Conservation (phyloP, 352 stramenopile species). For the Globisporangium cystogenes region DNA sequence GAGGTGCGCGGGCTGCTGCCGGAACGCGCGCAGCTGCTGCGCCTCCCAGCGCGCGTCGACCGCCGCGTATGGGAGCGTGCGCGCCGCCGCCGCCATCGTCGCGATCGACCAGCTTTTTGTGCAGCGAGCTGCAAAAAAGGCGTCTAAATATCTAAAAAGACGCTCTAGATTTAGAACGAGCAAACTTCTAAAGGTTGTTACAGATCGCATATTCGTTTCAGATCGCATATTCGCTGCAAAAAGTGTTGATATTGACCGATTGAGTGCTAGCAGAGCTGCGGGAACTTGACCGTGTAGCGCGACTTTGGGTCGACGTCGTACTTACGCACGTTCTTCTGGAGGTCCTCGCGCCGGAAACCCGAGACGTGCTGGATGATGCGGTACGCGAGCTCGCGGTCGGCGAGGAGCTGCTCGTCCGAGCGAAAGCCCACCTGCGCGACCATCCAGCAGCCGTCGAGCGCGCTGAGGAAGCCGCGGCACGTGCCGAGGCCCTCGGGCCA, state of each 20-base stretch:
- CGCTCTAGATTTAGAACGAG: no score
- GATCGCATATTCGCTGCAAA: no score
- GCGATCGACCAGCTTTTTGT: no score
- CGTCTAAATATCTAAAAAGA: no score
- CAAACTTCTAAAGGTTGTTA: no score
- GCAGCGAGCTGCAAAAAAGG: no score
- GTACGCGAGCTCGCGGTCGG: conserved; percentile 73
- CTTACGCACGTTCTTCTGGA: conserved; percentile 82
- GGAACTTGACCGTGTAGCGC: conserved; percentile 76
- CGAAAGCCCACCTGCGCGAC: conserved; percentile 63
- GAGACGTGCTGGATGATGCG: conserved; percentile 73
- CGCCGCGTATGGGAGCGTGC: conserved; percentile 46
- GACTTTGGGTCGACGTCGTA: conserved; percentile 73
- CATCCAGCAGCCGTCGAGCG: conserved; percentile 76
- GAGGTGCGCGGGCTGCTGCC: conserved; percentile 1
- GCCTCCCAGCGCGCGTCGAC: conserved; percentile 53
- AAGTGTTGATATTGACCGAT: no score
- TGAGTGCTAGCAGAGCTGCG: conserved; percentile 29
- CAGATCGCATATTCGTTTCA: no score
- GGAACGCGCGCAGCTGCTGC: conserved; percentile 36
- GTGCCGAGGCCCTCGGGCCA: conserved; percentile 81
- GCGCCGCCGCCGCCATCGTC: conserved; percentile 2
- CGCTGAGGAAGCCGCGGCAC: conserved; percentile 76
- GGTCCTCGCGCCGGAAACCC: conserved; percentile 60
- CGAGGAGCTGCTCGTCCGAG: conserved; percentile 65